Base-by-base conservation (phyloP, 139 green algal genomes). In the Tetratostichococcus sp. region DNA sequence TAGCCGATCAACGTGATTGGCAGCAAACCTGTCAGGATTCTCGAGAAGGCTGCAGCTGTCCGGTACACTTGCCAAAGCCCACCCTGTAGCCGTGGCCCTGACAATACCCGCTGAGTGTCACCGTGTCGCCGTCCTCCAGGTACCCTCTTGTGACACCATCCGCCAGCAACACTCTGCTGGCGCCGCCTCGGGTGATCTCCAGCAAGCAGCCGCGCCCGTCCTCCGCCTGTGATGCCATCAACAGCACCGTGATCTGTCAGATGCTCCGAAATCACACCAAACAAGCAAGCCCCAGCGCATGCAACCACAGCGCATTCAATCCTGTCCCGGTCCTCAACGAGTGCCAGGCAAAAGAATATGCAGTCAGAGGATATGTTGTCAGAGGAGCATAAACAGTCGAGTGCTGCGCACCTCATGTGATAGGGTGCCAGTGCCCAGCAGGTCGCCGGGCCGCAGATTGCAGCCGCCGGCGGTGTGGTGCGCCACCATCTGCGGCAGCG, bases 381-480 rank as follows among this genome's bases (percentile, higher is more conserved):
- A 22, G 26, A 28, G 58, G 8, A 30, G 19, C 2, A 4, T 8
- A 23, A 17, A 5, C 2, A 69, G 22, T 33, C 30, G 25, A 69
- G 30, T 22, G n/a, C 30, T 22, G n/a, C 30, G 35, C 22, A 35
- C 30, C 50, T 67, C 33, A 33, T 86, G 84, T n/a, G 84, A 94
- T 65, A 97, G 86, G n/a, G 95, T 98, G 19, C 95, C 95, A 0
- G 87, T 94, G 6, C 83, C 94, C 2, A 97, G 77, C 76, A 98
- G 43, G 72, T 96, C 94, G 3, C 94, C 94, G 0, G 95, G 85
- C 4, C 83, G 73, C 68, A 98, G 80, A 71, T 90, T 93, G 88
- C 94, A 98, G 62, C 95, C 95, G 4, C 83, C 86, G 0, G 77
- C 71, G 2, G 91, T 98, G 88, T 98, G 95, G 80, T 98, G 95